Conservation (phyloP, 345 rosid genomes). For the Eucalyptus pauciflora region DNA sequence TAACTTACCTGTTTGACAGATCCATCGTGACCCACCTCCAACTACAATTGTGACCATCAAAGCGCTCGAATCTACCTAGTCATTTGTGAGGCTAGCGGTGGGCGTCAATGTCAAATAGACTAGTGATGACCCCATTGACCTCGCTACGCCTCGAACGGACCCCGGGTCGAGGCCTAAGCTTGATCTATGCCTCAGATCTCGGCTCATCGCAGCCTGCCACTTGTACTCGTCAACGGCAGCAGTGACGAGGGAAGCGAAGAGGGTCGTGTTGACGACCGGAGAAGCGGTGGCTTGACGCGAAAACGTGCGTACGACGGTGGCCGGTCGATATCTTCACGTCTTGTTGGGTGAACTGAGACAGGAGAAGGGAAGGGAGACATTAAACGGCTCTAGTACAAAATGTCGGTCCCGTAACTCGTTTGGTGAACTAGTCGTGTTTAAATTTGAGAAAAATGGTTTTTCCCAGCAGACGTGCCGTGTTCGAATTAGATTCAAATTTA, state of each 20-base stretch:
- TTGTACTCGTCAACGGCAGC: not conserved
- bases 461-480: not conserved
- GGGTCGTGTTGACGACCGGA: not conserved
- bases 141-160: rapidly evolving
- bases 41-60: not conserved
- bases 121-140: not conserved
- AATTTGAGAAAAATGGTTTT: not conserved
- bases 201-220: not conserved
- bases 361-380: not conserved
- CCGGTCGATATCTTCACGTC: not conserved
- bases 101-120: not conserved
- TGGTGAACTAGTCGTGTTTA: not conserved
- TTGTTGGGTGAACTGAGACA: not conserved
- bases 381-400: not conserved
- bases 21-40: not conserved
- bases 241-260: not conserved
- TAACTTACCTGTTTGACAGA: rapidly evolving
- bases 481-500: not conserved
- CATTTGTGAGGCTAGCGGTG: not conserved
- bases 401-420: not conserved
- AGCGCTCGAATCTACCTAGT: no score
- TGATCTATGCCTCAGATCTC: not conserved
- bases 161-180: not conserved
- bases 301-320: not conserved
- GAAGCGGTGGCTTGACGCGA: not conserved